Base-by-base conservation (phyloP, 352 stramenopile species). In the Phytophthora crassamura region DNA sequence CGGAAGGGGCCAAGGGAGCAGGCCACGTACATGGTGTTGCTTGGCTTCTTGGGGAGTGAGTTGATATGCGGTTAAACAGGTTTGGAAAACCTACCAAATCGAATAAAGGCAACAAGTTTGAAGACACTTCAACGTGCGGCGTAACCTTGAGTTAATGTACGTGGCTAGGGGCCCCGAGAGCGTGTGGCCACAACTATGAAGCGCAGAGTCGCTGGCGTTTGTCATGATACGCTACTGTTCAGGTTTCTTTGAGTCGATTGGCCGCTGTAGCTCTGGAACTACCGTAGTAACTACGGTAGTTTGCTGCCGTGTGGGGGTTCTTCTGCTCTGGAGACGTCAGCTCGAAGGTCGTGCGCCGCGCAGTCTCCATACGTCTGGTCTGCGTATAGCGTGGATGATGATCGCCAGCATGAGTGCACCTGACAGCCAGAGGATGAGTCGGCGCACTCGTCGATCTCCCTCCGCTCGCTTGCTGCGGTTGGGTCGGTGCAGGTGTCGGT, bases 381-480 rank as follows among this genome's bases (percentile, higher is more conserved):
- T 53, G n/a, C 28, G 45, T 25, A 73, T 48, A 7, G 58, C 35
- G 8, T 67, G 59, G 40, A 73, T 48, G 41, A 73, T 69, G 30
- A 73, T 67, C 35, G 46, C 64, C 33, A 68, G 40, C 51, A 61
- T 68, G 18, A 73, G 28, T 28, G 46, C 52, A 12, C 32, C 46
- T 5, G 36, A 51, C 7, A 68, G 25, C 51, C 36, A 64, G 32
- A 65, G 18, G 25, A 66, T 40, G 7, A 70, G 16, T n/a, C 54
- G 58, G 43, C 56, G 45, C 12, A 28, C 42, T 3, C 64, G 45
- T 50, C 45, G 43, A 10, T 45, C 36, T 4, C 58, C 39, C 3
- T 54, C 38, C 7, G 33, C 47, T 16, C 30, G 59, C 20, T 58
- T 59, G 30, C 57, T 64, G 15, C 46, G 59, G 47, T 61, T 57